Conservation (phyloP, 345 rosid species). For the Clausena lansium region DNA sequence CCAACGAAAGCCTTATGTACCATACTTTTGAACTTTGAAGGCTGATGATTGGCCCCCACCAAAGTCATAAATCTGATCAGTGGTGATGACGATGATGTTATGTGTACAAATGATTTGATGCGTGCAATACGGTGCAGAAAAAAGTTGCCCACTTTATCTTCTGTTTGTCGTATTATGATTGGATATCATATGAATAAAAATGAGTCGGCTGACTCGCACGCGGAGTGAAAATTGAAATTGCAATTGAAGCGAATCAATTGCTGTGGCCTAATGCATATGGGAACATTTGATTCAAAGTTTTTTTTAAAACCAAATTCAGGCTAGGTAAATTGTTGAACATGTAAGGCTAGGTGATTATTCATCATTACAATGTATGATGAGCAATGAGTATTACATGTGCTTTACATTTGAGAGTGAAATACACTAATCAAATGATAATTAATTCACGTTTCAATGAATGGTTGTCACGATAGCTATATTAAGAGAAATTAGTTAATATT, state of each 20-base stretch:
- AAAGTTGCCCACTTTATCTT: neutral
- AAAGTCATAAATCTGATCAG: neutral
- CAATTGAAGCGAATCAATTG: neutral
- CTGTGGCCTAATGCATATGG: no score
- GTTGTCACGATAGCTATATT: neutral
- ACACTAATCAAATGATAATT: neutral
- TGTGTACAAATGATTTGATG: neutral
- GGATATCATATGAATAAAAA: neutral
- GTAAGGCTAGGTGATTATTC: no score
- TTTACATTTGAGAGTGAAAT: no score
- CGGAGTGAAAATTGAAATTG: neutral
- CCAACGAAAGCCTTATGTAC: neutral
- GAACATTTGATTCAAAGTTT: neutral
- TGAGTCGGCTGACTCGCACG: neutral
- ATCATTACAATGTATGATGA: no score
- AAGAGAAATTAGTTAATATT: neutral
- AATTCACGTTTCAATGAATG: neutral
- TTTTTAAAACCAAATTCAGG: no score
- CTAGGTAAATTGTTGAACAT: no score
- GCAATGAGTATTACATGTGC: no score
- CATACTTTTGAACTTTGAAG: neutral
- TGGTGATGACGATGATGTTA: neutral
- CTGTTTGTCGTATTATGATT: neutral
- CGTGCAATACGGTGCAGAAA: neutral
- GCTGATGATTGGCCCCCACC: slow-evolving; percentile 27